Evolutionary conservation across 2,329 filamentous ascomycete species (phyloP).

Genomic region (Epichloe gansuensis): DNA sequence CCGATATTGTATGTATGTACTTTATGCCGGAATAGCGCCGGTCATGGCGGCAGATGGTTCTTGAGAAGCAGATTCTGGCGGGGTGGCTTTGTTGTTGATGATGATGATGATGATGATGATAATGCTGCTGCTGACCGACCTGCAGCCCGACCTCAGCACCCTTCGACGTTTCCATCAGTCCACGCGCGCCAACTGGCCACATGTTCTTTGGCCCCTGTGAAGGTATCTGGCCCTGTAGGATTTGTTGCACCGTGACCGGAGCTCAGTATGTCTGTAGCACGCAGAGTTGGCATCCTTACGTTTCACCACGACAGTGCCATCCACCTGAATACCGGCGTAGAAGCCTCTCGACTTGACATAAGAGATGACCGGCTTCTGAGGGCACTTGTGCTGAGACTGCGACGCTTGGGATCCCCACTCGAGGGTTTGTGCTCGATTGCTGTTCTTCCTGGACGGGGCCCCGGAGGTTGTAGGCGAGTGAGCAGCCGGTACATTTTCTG

Average conservation of each 20-base stretch:
- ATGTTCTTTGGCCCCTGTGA: constrained; percentile 13
- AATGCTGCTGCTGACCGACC: background rate
- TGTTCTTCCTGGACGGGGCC: constrained; percentile 1
- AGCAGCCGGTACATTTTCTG: background rate
- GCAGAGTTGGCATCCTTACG: constrained; percentile 77
- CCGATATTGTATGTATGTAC: no score
- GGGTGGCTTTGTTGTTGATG: background rate
- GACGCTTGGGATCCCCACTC: constrained; percentile 12
- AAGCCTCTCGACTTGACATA: constrained; percentile 86
- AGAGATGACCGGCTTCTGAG: constrained; percentile 33
- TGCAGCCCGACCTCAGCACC: constrained; percentile 20
- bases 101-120: background rate
- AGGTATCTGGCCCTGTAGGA: constrained; percentile 31
- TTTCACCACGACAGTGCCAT: constrained; percentile 78
- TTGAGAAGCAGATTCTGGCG: background rate
- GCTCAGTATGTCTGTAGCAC: constrained; percentile 55
- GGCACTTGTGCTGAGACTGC: constrained; percentile 17
- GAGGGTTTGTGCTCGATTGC: constrained; percentile 16
- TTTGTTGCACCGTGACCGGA: constrained; percentile 31
- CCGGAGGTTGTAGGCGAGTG: background rate
- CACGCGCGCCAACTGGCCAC: constrained; percentile 22
- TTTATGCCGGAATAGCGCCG: background rate
- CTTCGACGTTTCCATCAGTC: constrained; percentile 18
- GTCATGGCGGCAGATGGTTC: background rate
- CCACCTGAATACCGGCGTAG: constrained; percentile 76